Conservation (phyloP, 192 early-diverging fungal species). For the Mortierella claussenii region DNA sequence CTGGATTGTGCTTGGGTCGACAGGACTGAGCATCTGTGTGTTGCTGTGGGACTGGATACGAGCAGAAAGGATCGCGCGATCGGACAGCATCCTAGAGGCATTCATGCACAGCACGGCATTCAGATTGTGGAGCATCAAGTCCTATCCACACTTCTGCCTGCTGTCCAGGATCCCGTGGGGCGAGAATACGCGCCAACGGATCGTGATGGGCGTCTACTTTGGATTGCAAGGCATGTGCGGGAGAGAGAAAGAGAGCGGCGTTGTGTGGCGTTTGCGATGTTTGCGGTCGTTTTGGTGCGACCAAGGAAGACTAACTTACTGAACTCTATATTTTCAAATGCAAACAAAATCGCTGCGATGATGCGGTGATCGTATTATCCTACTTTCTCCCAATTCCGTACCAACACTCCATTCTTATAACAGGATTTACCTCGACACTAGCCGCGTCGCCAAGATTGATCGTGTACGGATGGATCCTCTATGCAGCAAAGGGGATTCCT, state of each 20-base stretch:
- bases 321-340: too few species aligned
- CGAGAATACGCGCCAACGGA: conserved; percentile 15
- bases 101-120: conserved; percentile 34
- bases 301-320: too few species aligned
- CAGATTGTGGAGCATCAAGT: conserved; percentile 36
- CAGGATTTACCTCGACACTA: conserved; percentile 24
- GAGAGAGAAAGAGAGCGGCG: too few species aligned
- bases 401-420: background rate
- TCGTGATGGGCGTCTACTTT: conserved; percentile 33
- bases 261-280: too few species aligned
- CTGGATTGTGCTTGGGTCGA: conserved; percentile 33
- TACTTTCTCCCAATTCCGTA: too few species aligned
- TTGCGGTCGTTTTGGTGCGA: too few species aligned
- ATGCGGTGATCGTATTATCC: too few species aligned
- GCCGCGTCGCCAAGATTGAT: conserved; percentile 25
- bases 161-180: conserved; percentile 34
- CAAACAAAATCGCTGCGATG: too few species aligned
- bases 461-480: conserved; percentile 27
- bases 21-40: conserved; percentile 16
- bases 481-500: conserved; percentile 4
- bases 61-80: conserved; percentile 26
- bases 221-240: conserved; percentile 37
- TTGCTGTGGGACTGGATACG: conserved; percentile 33
- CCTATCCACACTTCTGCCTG: conserved; percentile 41
- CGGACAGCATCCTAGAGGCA: conserved; percentile 35